Base-by-base conservation (phyloP, 2,329 filamentous ascomycete genomes). In the Didymella pomorum region DNA sequence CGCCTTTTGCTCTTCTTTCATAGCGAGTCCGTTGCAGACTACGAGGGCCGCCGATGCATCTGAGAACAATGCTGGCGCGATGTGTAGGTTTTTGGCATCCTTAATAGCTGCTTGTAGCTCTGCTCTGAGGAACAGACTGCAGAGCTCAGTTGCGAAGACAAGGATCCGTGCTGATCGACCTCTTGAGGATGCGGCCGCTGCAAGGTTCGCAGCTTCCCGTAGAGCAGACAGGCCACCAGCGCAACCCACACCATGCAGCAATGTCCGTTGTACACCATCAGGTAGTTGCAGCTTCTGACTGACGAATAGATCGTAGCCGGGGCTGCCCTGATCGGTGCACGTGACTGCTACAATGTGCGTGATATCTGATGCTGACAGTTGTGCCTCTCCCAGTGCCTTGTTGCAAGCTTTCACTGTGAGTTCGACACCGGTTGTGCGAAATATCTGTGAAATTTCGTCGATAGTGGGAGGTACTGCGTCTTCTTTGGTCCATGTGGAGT, bases 41-140 rank as follows among this genome's bases (percentile, higher is more conserved):
- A 91, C 79, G 26, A 86, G 74, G 0, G 88, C 86, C 56, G 87
- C 87, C n/a, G 86, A 88, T 63, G 86, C 90, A 72, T 91, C 89
- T 20, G 87, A 89, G 71, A 91, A 91, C 2, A 91, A 76, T 14
- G 84, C 85, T 1, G 86, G 80, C 2, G 87, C 89, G 65, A 91
- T 89, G 29, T 87, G 81, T 11, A 87, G 84, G 59, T 88, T 81
- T 64, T 89, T 46, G 2, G 18, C 37, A 20, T 70, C 64, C 35
- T 51, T 46, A 16, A 84, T 16, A 70, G 89, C 83, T 71, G 84
- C 86, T 61, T 89, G 83, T 45, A 91, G 76, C 72, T 91, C 89
- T 65, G 86, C 88, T 41, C 87, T 80, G 6, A 87, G 84, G 68
- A 89, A 76, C 1, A 83, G 64, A 33, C 72, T 79, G 44, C 76